Evolutionary conservation across 164 flowering plant species (phyloP), one percentile per base, ranked within the genome.

Genomic region (Malania oleifera): DNA sequence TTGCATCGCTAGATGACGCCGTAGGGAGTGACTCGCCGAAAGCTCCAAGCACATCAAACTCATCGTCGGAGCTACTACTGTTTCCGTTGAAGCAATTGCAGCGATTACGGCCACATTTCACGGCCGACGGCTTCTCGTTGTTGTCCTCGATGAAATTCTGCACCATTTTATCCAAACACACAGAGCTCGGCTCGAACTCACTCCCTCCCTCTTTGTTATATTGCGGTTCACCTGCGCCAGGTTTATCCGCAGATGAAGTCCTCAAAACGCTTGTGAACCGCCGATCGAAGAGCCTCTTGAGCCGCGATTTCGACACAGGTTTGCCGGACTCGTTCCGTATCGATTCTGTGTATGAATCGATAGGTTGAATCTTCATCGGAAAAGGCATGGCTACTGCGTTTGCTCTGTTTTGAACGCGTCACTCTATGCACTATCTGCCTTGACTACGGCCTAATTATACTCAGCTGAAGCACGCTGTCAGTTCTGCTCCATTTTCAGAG

Each of bases 311-410:
- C 68, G 69, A 65, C 40, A 77, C 92, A 31, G 83, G 82, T 54
- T 87, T 79, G 19, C 58, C 65, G 12, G 80, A 55, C 57, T 82
- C 92, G 14, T 20, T 49, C 15, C 79, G 63, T 10, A 62, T 39
- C 63, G 67, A 56, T 51, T 61, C 76, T 15, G 72, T 12, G 19
- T 51, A 63, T 0, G 69, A 64, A 52, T 82, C 91, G 41, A 91
- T 66, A 19, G 98, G 98, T 60, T 89, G 98, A 68, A 91, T 80
- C 83, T 85, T 91, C 96, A 82, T 82, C 60, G 86, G 85, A 64
- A 78, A 77, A 17, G 82, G 82, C 82, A 76, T 73, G 23, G 38
- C 1, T 17, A 44, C 17, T 10, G 10, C 5, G 27, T 13, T 23
- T 47, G 27, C 51, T 44, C 51, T 47, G 28, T 47, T 47, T 27